A percentile compares a stretch with the other conserved stretches of the same genome.
These are phyloP conservation scores for Lachnellula occidentalis DNA, from an alignment of 2,329 filamentous ascomycete species.

Conservation along the genomic window DNA sequence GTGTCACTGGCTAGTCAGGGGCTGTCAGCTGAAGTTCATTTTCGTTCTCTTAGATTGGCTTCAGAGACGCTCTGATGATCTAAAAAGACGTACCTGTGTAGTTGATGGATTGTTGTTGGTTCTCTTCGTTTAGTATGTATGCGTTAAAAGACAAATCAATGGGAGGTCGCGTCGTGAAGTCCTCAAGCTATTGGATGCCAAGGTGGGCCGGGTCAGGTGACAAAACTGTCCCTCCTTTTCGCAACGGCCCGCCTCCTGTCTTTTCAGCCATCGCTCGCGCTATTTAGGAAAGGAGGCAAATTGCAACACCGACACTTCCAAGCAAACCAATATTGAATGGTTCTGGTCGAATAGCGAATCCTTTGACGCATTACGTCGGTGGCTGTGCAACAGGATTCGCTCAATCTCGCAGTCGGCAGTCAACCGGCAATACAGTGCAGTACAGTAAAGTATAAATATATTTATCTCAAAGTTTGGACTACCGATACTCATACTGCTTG, in stretches of 20 bases:
- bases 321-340: too few relatives aligned
- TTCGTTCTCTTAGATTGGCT: background rate
- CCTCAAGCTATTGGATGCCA: background rate
- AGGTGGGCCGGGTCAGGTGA: background rate
- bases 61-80: background rate
- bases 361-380: too few relatives aligned
- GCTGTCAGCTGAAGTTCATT: background rate
- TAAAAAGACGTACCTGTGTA: constrained; percentile 4
- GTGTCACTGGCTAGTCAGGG: background rate
- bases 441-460: too few relatives aligned
- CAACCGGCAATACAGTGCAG: background rate
- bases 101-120: background rate
- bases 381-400: too few relatives aligned
- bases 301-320: too few relatives aligned
- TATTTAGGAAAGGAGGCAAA: too few relatives aligned
- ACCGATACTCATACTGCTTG: background rate
- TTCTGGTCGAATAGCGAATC: too few relatives aligned
- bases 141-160: background rate
- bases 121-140: background rate
- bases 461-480: background rate
- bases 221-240: background rate
- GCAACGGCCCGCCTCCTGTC: background rate
- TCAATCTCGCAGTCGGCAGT: background rate
- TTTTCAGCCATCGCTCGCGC: background rate
- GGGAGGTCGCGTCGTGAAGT: background rate